Base-by-base conservation (phyloP, 2,329 filamentous ascomycete genomes). In the Coniochaeta hoffmannii region DNA sequence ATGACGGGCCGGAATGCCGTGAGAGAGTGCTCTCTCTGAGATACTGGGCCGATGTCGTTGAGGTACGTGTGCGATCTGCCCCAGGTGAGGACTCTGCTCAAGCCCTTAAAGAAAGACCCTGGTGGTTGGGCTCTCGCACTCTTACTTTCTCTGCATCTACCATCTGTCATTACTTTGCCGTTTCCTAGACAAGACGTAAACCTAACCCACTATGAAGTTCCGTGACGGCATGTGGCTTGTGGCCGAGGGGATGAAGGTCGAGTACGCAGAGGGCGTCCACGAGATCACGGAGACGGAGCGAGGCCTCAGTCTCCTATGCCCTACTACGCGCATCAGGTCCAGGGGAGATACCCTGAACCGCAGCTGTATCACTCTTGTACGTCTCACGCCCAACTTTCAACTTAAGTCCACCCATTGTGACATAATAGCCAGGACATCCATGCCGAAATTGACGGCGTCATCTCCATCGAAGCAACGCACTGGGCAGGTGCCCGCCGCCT, bases 181-280 rank as follows among this genome's bases (percentile, higher is more conserved):
- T 22, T 19, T 10, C 36, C 17, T 24, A 24, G 19, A 41, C 17
- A 41, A n/a, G 19, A 24, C 19, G 11, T n/a, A 28, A n/a, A 15
- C 4, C 11, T 26, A 26, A 12, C 49, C 49, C 49, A 51, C 15
- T 28, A 83, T 83, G 81, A 83, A 81, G 71, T 83, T 84, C 62
- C 79, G 80, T 60, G 80, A 84, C 77, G 80, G 80, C 60, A 85
- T 87, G 84, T 88, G 85, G 85, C 72, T 87, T 51, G 75, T 78
- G 41, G 82, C 79, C 56, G 79, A 83, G 67, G 80, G 77, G 58
- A 77, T 84, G 65, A 73, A 75, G 52, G 75, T 84, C 26, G 81
- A 86, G 64, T 87, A 87, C 61, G 85, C 84, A 32, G 84, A 87
- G 68, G 83, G 87, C 58, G 73, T 87, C 15, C 79, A 83, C 64